Percentiles rank a stretch among this genome's conserved stretches.
Evolutionary conservation across 108 stramenopile species (phyloP).

Genomic region (Mayamaea pseudoterrestris): DNA sequence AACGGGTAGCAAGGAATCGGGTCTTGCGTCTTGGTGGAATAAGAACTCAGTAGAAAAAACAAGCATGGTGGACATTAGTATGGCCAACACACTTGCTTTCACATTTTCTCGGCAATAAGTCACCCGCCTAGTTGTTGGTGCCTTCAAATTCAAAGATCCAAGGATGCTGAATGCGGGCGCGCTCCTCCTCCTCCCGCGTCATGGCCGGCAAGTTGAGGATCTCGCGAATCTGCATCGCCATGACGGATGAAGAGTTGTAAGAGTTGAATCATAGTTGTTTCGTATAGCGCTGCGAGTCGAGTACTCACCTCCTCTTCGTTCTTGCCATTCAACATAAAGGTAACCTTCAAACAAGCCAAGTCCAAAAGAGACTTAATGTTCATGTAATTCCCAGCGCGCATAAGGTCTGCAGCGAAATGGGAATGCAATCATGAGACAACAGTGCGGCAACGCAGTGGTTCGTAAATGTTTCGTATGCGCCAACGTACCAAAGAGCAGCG

Average conservation of each 20-base stretch:
- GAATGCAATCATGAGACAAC: slow-evolving; percentile 67
- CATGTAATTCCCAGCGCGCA: slow-evolving; percentile 76
- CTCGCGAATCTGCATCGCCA: slow-evolving; percentile 33
- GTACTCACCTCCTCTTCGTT: slow-evolving; percentile 44
- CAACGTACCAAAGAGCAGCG: slow-evolving; percentile 55
- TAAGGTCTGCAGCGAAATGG: no score
- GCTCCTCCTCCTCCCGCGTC: slow-evolving; percentile 59
- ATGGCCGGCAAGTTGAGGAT: slow-evolving; percentile 63
- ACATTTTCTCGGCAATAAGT: no score
- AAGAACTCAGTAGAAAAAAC: no score
- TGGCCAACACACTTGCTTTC: no score
- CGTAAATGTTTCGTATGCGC: slow-evolving; percentile 63
- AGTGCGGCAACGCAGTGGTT: slow-evolving; percentile 29
- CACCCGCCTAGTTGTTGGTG: no score
- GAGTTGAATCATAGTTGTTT: no score
- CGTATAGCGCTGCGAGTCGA: no score
- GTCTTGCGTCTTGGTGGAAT: no score
- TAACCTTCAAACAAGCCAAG: slow-evolving; percentile 57
- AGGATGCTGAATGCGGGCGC: slow-evolving; percentile 52
- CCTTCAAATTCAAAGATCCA: slow-evolving; percentile 88
- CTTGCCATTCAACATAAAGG: slow-evolving; percentile 62
- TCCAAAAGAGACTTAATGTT: slow-evolving; percentile 71
- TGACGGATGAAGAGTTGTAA: background rate
- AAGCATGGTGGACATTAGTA: no score
- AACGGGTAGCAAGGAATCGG: no score